Conservation (phyloP, 2,329 filamentous ascomycete species). For the Sporothrix humicola region DNA sequence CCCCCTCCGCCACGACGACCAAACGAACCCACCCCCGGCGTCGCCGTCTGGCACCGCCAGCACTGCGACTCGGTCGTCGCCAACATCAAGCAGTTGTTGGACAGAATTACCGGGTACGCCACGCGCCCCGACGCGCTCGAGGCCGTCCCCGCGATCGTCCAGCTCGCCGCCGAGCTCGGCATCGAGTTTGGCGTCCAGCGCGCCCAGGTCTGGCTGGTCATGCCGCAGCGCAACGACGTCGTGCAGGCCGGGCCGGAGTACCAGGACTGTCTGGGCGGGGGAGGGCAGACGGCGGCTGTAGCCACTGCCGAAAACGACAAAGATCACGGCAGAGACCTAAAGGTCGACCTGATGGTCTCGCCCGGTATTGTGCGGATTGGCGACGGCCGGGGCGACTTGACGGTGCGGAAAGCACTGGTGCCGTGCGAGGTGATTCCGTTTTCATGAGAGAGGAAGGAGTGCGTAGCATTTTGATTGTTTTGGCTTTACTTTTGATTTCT, state of each 20-base stretch:
- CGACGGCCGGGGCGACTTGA: slow-evolving; percentile 34
- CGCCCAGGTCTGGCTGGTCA: slow-evolving; percentile 29
- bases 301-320: slow-evolving; percentile 22
- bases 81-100: slow-evolving; percentile 28
- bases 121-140: slow-evolving; percentile 27
- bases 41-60: slow-evolving; percentile 26
- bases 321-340: slow-evolving; percentile 6
- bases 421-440: slow-evolving; percentile 34
- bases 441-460: background rate
- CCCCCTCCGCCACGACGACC: slow-evolving; percentile 12
- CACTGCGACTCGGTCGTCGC: slow-evolving; percentile 28
- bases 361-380: slow-evolving; percentile 36
- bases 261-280: slow-evolving; percentile 30
- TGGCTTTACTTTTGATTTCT: background rate
- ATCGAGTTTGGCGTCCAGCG: slow-evolving; percentile 38
- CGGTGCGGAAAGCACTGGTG: slow-evolving; percentile 30
- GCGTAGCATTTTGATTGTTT: background rate
- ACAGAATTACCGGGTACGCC: slow-evolving; percentile 31
- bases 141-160: slow-evolving; percentile 29
- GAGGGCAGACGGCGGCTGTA: slow-evolving; percentile 13
- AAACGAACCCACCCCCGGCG: background rate
- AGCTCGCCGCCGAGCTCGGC: slow-evolving; percentile 33
- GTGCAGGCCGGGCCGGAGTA: slow-evolving; percentile 35
- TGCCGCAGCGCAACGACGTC: slow-evolving; percentile 5
- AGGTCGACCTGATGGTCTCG: slow-evolving; percentile 35